A percentile compares a stretch with the other conserved stretches of the same genome.
Conservation (phyloP, 106 monocot genomes). For the Platanthera guangdongensis region DNA sequence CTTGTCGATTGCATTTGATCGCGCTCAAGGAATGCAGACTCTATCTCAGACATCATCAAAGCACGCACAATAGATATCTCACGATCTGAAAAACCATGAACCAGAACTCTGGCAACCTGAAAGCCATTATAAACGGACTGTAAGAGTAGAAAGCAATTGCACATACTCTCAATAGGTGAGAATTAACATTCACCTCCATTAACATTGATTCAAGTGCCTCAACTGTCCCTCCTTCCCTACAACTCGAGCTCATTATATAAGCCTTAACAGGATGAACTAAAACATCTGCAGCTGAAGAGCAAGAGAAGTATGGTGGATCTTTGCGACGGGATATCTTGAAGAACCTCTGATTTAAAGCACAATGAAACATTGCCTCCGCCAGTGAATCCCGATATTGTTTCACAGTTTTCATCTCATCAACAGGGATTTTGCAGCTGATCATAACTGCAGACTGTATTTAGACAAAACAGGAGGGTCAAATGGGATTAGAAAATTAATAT, state of each 20-base stretch:
- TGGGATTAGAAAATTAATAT: neutral
- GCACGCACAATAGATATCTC: conserved; percentile 87
- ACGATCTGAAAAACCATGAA: conserved; percentile 96
- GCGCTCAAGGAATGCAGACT: conserved; percentile 91
- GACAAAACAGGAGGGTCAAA: conserved; percentile 13
- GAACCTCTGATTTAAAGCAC: conserved; percentile 90
- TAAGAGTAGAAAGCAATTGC: conserved; percentile 7
- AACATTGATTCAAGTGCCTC: conserved; percentile 94
- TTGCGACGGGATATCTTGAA: conserved; percentile 92
- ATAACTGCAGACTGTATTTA: conserved; percentile 89
- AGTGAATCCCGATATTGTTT: conserved; percentile 83
- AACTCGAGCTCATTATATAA: conserved; percentile 94
- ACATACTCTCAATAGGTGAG: conserved; percentile 5
- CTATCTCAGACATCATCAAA: conserved; percentile 99
- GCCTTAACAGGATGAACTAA: conserved; percentile 85
- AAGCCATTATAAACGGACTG: neutral
- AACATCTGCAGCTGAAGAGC: conserved; percentile 75
- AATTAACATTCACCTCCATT: conserved; percentile 53
- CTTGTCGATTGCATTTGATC: conserved; percentile 98
- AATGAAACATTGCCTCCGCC: conserved; percentile 97
- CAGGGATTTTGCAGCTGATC: conserved; percentile 91
- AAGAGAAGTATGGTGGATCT: conserved; percentile 95
- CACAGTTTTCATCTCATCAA: conserved; percentile 71
- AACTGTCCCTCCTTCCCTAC: conserved; percentile 75
- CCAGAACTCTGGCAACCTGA: conserved; percentile 82